Conservation (phyloP, 148 eudicot species). For the Vaccinium myrtillus region DNA sequence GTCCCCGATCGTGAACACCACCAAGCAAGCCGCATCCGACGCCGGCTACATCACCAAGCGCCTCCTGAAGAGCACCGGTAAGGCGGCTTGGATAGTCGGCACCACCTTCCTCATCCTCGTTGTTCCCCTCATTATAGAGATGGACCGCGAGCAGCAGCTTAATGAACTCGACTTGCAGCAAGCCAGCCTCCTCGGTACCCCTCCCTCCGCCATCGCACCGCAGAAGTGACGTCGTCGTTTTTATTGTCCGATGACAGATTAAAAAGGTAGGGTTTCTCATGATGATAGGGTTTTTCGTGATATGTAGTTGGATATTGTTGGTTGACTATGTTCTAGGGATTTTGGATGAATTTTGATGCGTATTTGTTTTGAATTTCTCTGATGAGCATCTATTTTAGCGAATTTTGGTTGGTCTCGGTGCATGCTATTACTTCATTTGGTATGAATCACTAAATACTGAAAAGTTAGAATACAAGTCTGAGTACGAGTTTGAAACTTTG, state of each 20-base stretch:
- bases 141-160: slow-evolving; percentile 16
- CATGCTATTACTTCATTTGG: too few species aligned
- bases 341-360: not conserved
- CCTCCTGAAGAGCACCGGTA: slow-evolving; percentile 13
- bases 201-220: slow-evolving; percentile 7
- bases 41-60: slow-evolving; percentile 6
- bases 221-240: slow-evolving; percentile 9
- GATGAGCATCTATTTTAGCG: not conserved
- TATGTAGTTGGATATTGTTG: not conserved
- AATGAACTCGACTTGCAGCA: slow-evolving; percentile 19
- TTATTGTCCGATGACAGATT: not conserved
- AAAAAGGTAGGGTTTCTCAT: not conserved
- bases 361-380: too few species aligned
- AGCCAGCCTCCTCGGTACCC: slow-evolving; percentile 30
- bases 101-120: slow-evolving; percentile 59
- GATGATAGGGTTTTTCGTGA: not conserved
- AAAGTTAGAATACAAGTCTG: too few species aligned
- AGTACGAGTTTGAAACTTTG: too few species aligned
- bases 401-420: not conserved
- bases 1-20: slow-evolving; percentile 6
- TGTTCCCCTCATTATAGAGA: slow-evolving; percentile 42
- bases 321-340: not conserved
- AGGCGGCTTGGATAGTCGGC: slow-evolving; percentile 58
- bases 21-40: slow-evolving; percentile 1
- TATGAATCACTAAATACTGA: too few species aligned